These are phyloP conservation scores for Globisporangium nodosum DNA, from an alignment of 352 stramenopile species.

Conservation along the genomic window DNA sequence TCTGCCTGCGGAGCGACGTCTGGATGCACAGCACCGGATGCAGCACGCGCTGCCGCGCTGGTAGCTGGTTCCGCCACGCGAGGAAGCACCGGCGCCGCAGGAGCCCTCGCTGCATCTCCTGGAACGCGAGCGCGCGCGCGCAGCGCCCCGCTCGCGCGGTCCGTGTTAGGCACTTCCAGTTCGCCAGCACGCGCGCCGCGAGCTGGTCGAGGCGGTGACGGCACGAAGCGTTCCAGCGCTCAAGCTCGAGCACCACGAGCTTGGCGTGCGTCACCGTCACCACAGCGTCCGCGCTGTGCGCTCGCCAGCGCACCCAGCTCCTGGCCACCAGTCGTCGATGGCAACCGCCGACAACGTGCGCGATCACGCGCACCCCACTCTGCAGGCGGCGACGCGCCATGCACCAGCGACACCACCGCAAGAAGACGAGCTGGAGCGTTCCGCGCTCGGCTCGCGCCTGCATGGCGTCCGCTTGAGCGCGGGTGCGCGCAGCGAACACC, in stretches of 20 bases:
- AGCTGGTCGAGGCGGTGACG: slow-evolving; percentile 4
- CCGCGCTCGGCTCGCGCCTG: neutral
- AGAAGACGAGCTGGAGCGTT: neutral
- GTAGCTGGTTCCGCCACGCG: slow-evolving; percentile 3
- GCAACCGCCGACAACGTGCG: neutral
- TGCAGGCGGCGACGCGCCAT: no score
- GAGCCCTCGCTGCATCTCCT: neutral
- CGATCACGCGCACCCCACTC: neutral
- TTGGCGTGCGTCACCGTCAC: slow-evolving; percentile 10
- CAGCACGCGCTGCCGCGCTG: neutral
- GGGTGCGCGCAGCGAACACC: neutral
- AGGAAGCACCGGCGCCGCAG: neutral
- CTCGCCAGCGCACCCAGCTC: slow-evolving; percentile 9
- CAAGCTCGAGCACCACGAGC: slow-evolving; percentile 9
- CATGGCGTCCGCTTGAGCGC: neutral
- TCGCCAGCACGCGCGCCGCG: neutral
- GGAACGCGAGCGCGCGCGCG: neutral
- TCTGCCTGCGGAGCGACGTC: neutral
- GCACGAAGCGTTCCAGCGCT: slow-evolving; percentile 7
- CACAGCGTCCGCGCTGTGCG: neutral
- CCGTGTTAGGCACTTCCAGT: slow-evolving; percentile 1
- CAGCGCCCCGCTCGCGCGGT: neutral
- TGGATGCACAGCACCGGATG: slow-evolving; percentile 15
- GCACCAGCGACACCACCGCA: neutral
- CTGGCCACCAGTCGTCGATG: neutral